These are phyloP conservation scores for Corchorus olitorius DNA, from an alignment of 345 rosid species.

Conservation along the genomic window DNA sequence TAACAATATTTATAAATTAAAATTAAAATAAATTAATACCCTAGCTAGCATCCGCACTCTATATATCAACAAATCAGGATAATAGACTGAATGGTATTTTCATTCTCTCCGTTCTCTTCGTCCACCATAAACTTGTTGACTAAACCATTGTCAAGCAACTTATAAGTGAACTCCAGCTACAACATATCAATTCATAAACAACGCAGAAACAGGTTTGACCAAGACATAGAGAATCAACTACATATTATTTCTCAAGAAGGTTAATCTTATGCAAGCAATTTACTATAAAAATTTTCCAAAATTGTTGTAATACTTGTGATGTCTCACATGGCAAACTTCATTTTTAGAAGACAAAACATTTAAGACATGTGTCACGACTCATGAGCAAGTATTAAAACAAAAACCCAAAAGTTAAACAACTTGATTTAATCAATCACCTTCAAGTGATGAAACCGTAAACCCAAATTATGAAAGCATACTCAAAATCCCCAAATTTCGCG, in stretches of 20 bases:
- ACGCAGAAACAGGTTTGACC: neutral
- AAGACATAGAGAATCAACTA: neutral
- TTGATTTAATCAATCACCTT: constrained; percentile 56
- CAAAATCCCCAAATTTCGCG: too few relatives aligned
- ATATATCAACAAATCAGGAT: too few relatives aligned
- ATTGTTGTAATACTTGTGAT: neutral
- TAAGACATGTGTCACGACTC: neutral
- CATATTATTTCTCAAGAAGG: neutral
- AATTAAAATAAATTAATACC: too few relatives aligned
- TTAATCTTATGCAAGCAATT: too few relatives aligned
- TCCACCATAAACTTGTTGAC: too few relatives aligned
- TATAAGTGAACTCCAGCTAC: neutral
- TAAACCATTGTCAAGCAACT: too few relatives aligned
- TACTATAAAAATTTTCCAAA: neutral
- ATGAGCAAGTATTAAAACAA: neutral
- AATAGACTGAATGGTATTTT: too few relatives aligned
- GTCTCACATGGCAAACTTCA: neutral
- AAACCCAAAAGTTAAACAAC: constrained; percentile 16
- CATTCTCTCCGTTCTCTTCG: too few relatives aligned
- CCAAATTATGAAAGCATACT: too few relatives aligned
- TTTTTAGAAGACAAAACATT: neutral
- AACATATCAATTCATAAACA: neutral
- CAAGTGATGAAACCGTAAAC: constrained; percentile 90
- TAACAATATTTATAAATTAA: too few relatives aligned
- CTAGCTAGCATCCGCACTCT: too few relatives aligned